phyloP scores from a whole-genome alignment of 352 stramenopile species.

The Phytophthora brassicae region DNA sequence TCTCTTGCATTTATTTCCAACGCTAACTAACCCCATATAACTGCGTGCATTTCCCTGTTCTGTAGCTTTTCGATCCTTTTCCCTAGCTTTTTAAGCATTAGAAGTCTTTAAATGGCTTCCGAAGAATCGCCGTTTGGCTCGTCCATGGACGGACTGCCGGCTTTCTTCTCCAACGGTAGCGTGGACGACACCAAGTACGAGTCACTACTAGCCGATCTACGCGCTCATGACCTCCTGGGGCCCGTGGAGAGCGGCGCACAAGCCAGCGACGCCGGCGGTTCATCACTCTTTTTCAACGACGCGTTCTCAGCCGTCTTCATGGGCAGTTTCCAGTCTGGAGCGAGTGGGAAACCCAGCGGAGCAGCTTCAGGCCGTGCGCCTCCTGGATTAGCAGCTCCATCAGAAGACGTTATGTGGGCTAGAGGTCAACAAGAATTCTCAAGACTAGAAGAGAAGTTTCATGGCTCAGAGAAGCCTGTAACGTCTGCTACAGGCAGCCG shows the following conservation, averaged over 20 bases:
- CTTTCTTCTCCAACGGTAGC: constrained; percentile 79
- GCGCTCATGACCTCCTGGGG: constrained; percentile 80
- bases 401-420: constrained; percentile 81
- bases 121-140: constrained; percentile 45
- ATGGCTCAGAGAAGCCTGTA: constrained; percentile 14
- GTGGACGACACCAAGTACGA: constrained; percentile 90
- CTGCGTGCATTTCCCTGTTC: not conserved
- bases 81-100: not conserved
- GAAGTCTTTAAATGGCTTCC: constrained; percentile 34
- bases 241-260: constrained; percentile 49
- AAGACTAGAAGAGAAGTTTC: constrained; percentile 54
- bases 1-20: not conserved
- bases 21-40: constrained; percentile 3
- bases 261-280: constrained; percentile 24
- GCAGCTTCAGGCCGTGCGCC: constrained; percentile 30
- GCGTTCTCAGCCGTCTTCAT: constrained; percentile 85
- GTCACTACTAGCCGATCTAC: constrained; percentile 79
- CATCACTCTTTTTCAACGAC: constrained; percentile 85
- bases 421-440: constrained; percentile 77
- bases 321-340: constrained; percentile 64
- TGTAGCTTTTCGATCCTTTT: not conserved
- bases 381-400: constrained; percentile 54
- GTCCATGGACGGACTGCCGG: constrained; percentile 55
- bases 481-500: not conserved
- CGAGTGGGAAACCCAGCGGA: constrained; percentile 15